Evolutionary conservation across 257 asterid genomes (phyloP), one percentile per base, ranked within the genome.

Genomic region (Apocynum venetum): DNA sequence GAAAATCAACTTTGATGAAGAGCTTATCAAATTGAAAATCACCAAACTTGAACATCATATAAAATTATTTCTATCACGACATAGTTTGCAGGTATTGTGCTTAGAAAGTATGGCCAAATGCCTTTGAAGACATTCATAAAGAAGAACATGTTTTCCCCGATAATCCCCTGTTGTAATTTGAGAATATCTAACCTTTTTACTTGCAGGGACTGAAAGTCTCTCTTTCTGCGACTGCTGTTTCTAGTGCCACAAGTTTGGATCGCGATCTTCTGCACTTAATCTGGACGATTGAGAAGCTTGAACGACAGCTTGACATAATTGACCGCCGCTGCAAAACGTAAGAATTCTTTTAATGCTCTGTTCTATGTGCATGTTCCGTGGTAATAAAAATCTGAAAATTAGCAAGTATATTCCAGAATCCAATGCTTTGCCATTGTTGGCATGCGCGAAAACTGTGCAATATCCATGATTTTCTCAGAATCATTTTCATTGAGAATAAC

Each of bases 131-230:
- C 31, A 17, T 15, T 53, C 60, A 53, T 53, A 13, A 4, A 15
- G n/a, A 53, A 53, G 1, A 5, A 17, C 67, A 2, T 31, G 11
- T 7, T 3, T 44, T 20, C 38, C 4, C 73, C 53, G 7, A 68
- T 53, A 20, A 6, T 43, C 51, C 36, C 6, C 13, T 41, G 10
- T 19, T 68, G 7, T 20, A 68, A 68, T 43, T 5, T 68, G 73
- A 66, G 69, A 35, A 6, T 43, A 43, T 11, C 20, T 43, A 43
- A 43, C 7, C 36, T 25, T 76, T 61, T 76, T 41, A 51, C 76
- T 61, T 78, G 73, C 88, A 90, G 96, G 98, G 98, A 77, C 92
- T 93, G 78, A 93, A 92, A 86, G 83, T 93, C 56, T 87, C 88
- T 80, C 92, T 93, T 82, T 83, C 89, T 63, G 77, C 87, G 57